A percentile compares a stretch with the other conserved stretches of the same genome.
These are phyloP conservation scores for Zygosaccharomyces siamensis DNA, from an alignment of 805 yeast genomes.

Conservation along the genomic window DNA sequence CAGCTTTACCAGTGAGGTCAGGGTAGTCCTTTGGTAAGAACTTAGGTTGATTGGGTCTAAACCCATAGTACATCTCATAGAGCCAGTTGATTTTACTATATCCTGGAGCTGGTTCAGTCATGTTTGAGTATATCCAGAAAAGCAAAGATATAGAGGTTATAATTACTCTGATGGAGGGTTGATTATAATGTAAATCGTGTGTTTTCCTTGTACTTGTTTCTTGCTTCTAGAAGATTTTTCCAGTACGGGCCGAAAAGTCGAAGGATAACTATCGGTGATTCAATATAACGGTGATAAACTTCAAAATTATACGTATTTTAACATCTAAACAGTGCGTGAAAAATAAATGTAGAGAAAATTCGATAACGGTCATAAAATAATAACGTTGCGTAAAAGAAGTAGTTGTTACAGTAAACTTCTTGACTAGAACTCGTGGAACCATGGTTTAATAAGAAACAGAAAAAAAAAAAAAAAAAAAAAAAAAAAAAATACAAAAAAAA, in stretches of 20 bases:
- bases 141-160: not conserved
- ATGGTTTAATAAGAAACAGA: not conserved
- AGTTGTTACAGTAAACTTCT: not conserved
- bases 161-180: not conserved
- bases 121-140: not conserved
- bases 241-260: no score
- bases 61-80: constrained; percentile 21
- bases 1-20: constrained; percentile 36
- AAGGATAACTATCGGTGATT: no score
- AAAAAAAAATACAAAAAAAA: not conserved
- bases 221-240: no score
- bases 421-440: not conserved
- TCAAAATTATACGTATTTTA: no score
- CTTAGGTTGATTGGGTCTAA: constrained; percentile 28
- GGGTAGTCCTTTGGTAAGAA: constrained; percentile 36
- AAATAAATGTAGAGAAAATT: no score
- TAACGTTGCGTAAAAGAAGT: not conserved
- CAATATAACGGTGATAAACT: no score
- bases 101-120: constrained; percentile 28
- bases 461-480: not conserved
- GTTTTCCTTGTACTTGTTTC: not conserved
- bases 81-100: constrained; percentile 11
- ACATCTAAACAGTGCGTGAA: no score
- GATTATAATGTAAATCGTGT: not conserved
- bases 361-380: no score